phyloP scores from a whole-genome alignment of 2,329 filamentous ascomycete genomes.

The Hawksworthiomyces lignivorus region DNA sequence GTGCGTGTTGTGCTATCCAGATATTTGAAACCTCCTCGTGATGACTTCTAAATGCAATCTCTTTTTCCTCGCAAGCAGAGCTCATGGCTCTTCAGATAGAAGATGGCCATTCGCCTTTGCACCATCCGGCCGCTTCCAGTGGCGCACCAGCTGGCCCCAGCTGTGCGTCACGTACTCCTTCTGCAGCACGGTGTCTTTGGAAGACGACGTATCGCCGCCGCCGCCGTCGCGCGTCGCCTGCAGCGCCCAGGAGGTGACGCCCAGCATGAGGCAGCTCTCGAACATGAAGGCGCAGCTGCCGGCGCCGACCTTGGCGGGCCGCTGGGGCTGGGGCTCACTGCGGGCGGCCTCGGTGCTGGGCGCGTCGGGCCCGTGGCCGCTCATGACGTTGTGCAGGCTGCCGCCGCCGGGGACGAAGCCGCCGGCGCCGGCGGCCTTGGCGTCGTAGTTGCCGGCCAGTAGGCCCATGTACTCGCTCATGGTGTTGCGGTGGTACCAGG shows the following conservation, averaged over 20 bases:
- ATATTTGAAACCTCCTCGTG: too few species aligned
- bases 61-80: too few species aligned
- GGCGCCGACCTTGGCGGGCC: conserved; percentile 49
- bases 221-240: conserved; percentile 38
- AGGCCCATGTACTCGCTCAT: conserved; percentile 59
- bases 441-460: conserved; percentile 51
- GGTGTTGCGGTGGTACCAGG: conserved; percentile 64
- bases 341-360: conserved; percentile 49
- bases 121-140: conserved; percentile 13
- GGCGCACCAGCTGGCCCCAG: conserved; percentile 49
- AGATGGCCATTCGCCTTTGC: too few species aligned
- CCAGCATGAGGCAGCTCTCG: conserved; percentile 61
- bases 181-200: conserved; percentile 37
- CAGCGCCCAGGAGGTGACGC: conserved; percentile 63
- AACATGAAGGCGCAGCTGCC: conserved; percentile 64
- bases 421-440: conserved; percentile 48
- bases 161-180: conserved; percentile 72
- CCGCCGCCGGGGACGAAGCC: conserved; percentile 54
- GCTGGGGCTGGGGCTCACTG: conserved; percentile 37
- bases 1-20: too few species aligned
- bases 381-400: conserved; percentile 63
- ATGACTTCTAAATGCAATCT: too few species aligned
- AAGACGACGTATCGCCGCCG: background rate
- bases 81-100: too few species aligned
- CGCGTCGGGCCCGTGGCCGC: conserved; percentile 56